phyloP scores from a whole-genome alignment of 177 flowering plant genomes.

The Tripterygium wilfordii region DNA sequence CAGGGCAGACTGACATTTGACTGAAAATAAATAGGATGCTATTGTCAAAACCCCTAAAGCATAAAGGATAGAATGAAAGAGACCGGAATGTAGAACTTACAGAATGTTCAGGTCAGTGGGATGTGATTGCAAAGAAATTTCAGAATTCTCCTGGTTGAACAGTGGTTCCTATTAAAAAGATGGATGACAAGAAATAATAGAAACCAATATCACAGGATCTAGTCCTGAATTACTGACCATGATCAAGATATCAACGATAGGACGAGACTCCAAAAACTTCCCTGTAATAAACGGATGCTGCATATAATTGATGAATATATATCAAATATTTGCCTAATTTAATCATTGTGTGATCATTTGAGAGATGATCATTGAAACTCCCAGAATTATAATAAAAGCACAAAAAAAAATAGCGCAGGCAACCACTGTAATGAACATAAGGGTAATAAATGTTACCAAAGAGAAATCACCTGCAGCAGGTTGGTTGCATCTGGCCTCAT shows the following conservation, averaged over 20 bases:
- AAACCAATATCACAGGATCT: background rate
- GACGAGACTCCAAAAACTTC: slow-evolving; percentile 31
- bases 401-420: background rate
- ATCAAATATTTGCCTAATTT: background rate
- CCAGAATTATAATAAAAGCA: background rate
- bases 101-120: slow-evolving; percentile 19
- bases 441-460: background rate
- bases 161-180: slow-evolving; percentile 5
- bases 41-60: slow-evolving; percentile 13
- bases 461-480: slow-evolving; percentile 61
- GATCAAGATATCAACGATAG: slow-evolving; percentile 25
- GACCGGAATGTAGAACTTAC: slow-evolving; percentile 33
- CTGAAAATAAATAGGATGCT: slow-evolving; percentile 26
- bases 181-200: slow-evolving; percentile 1
- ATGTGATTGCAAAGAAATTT: slow-evolving; percentile 21
- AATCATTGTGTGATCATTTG: background rate
- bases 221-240: slow-evolving; percentile 39
- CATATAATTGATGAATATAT: slow-evolving; percentile 13
- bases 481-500: slow-evolving; percentile 75
- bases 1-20: slow-evolving; percentile 24
- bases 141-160: slow-evolving; percentile 37
- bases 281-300: slow-evolving; percentile 90
- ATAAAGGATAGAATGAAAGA: background rate
- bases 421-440: background rate
- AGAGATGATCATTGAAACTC: too few relatives aligned